Base-by-base conservation (phyloP, 1,139 yeast genomes). In the Geotrichum phurueaensis region DNA sequence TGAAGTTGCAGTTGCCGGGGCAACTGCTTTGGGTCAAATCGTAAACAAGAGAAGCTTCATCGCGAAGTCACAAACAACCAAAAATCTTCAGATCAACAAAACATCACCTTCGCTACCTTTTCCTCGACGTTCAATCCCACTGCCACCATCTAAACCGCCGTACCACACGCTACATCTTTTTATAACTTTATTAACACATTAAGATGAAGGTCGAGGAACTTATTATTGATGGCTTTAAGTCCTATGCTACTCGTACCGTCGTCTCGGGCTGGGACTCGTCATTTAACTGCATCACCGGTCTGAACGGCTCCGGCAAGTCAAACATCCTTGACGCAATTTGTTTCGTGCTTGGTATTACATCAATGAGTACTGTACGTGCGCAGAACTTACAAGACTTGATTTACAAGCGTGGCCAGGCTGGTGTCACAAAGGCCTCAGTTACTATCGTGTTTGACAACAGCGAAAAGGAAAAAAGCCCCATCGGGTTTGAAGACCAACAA, bases 331-430 rank as follows among this genome's bases (percentile, higher is more conserved):
- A 95, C 75, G 96, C 99, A 61, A 94, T 94, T 60, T 95, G 99
- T 75, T 95, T 95, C 75, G 99, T 95, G n/a, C 80, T 95, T 47
- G 99, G 99, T 60, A 92, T 95, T 64, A 87, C 97, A 0, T 85
- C 96, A 9, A 91, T 94, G 96, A 75, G 90, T 25, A 89, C 97
- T 0, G 97, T 95, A 33, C 81, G 99, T 72, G 99, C 99, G 0
- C 87, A 91, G 20, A 91, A 87, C 71, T 77, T 92, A 56, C 98
- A 94, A 70, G 99, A 95, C 73, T 81, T 95, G 72, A 94, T 95
- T 62, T 94, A 94, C 73, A 94, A 94, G 70, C 83, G 98, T 68
- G 99, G 99, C 10, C 99, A 94, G 72, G 98, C 99, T 0, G 99
- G 99, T 65, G 94, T 94, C 10, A 92, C 97, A 1, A 92, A 91